Evolutionary conservation across 2,329 filamentous ascomycete species (phyloP), one percentile per base, ranked within the genome.

Genomic region (Bipolaris oryzae): DNA sequence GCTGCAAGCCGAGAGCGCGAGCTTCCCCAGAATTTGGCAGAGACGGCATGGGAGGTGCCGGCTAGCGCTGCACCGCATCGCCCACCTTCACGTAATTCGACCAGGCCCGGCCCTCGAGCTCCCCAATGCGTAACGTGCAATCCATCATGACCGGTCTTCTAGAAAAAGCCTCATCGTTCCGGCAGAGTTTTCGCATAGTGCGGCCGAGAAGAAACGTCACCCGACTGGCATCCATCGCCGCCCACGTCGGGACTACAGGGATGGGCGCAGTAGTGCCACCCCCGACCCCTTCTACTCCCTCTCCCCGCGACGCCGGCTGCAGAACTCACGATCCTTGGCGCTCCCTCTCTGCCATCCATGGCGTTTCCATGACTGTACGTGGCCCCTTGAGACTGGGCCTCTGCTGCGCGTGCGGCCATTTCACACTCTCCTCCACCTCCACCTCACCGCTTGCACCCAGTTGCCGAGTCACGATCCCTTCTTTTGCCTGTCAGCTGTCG

Each of bases 281-380:
- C 45, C 33, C 31, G 13, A 47, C 42, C 31, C 15, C 39, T n/a
- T n/a, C 4, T n/a, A 21, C 41, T 28, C 44, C 46, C 39, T 51
- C 56, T n/a, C 47, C 34, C 55, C 53, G 45, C 56, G 39, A 47
- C 54, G 50, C 58, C 56, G 56, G 56, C 34, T 59, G 61, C 56
- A 57, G 44, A 64, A 47, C 56, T 70, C 70, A 68, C 70, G 66
- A 71, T 70, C 57, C 70, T 72, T 71, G 69, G 68, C 68, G 41
- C 11, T 23, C 42, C 44, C 52, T 13, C 18, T n/a, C 49, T 42
- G 18, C 55, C 52, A 50, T 42, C 42, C 50, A 50, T 31, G 21
- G 31, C 43, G 53, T 58, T 55, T 59, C 52, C 52, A 54, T 61
- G 58, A 64, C 64, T 60, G 57, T 63, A 70, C 70, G 70, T 71